Base-by-base conservation (phyloP, 2,329 filamentous ascomycete genomes). In the Epichloe sibirici region DNA sequence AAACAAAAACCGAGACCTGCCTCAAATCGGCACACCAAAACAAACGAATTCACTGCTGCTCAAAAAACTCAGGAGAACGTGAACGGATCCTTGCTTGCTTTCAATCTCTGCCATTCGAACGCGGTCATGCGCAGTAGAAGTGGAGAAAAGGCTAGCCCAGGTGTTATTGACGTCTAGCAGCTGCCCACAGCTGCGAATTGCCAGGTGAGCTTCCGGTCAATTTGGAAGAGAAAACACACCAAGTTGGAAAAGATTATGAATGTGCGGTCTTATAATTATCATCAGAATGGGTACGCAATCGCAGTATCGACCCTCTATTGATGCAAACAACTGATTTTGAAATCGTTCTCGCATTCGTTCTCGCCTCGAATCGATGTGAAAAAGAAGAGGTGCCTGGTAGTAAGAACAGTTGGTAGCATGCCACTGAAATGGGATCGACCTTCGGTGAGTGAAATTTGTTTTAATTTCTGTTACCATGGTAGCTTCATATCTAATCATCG, bases 391-490 rank as follows among this genome's bases (percentile, higher is more conserved):
- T 39, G 13, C 15, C 35, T 39, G 13, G 9, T 39, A 8, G 12
- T 40, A 17, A 25, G 15, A 31, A 37, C 8, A 21, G 15, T 48
- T 17, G 21, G 37, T 38, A 40, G 47, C 23, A 40, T 34, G n/a
- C 47, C 28, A 50, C 28, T 34, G 13, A 17, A 40, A 17, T 28
- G 37, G 23, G 9, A 17, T 48, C 23, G 23, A 50, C 17, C 21
- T 21, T 21, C 23, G 34, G 31, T 17, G 35, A 17, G 23, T 25
- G 15, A 46, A 39, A 48, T 3, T 45, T 45, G 38, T 34, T 46
- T 51, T 44, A 38, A 51, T 53, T 53, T 45, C 52, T 51, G 48
- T 44, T 50, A 44, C 13, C 23, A 31, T 21, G n/a, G 37, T 48
- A 34, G n/a, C 28, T 43, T 48, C 45, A 51, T 34, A 45, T 48